These are phyloP conservation scores for Nothopassalora personata DNA, from an alignment of 2,329 filamentous ascomycete species.

Conservation along the genomic window DNA sequence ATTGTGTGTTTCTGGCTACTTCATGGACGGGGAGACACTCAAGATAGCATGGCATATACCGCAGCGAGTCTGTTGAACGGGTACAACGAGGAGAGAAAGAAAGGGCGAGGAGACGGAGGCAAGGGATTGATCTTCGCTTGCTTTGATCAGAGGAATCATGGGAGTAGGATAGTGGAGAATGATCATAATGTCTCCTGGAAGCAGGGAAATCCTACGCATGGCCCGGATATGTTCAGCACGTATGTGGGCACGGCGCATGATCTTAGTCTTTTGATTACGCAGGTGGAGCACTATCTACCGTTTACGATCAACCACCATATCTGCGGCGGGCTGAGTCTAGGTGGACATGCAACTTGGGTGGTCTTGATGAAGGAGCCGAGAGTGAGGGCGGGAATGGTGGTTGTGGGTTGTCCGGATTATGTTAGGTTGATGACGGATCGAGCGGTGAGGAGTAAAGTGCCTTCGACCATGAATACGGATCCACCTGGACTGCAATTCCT, in stretches of 20 bases:
- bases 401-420: constrained; percentile 90
- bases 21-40: constrained; percentile 67
- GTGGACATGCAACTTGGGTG: constrained; percentile 85
- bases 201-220: constrained; percentile 72
- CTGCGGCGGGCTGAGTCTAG: constrained; percentile 76
- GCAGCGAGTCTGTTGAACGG: constrained; percentile 63
- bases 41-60: constrained; percentile 69
- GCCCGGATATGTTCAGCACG: constrained; percentile 83
- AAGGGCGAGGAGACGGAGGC: constrained; percentile 15
- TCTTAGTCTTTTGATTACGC: constrained; percentile 67
- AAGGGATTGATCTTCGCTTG: constrained; percentile 70
- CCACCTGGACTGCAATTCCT: constrained; percentile 60
- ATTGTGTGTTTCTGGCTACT: constrained; percentile 87
- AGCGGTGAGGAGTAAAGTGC: constrained; percentile 63
- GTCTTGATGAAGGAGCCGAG: constrained; percentile 71
- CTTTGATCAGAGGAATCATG: constrained; percentile 94
- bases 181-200: constrained; percentile 73
- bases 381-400: constrained; percentile 68
- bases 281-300: constrained; percentile 65
- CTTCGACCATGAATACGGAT: constrained; percentile 45
- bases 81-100: constrained; percentile 52
- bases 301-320: constrained; percentile 57
- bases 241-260: constrained; percentile 72
- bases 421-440: constrained; percentile 74
- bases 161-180: constrained; percentile 61